Conservation (phyloP, 192 early-diverging fungal genomes). For the Pilaira anomala region DNA sequence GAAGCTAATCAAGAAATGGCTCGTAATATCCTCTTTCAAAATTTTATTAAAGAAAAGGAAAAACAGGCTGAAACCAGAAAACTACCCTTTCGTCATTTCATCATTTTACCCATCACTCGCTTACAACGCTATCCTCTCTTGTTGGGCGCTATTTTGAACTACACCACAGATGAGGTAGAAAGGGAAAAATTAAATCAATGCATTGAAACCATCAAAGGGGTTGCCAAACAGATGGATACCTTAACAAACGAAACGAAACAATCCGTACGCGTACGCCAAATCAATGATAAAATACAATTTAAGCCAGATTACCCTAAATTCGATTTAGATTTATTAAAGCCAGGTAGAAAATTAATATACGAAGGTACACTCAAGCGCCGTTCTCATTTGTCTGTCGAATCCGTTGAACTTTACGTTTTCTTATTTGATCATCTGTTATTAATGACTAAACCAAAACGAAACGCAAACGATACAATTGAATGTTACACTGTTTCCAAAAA, state of each 20-base stretch:
- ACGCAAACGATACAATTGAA: conserved; percentile 20
- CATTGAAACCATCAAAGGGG: background rate
- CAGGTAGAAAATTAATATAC: conserved; percentile 66
- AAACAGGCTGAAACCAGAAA: conserved; percentile 28
- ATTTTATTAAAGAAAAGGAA: conserved; percentile 73
- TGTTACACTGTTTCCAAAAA: conserved; percentile 59
- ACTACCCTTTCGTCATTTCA: conserved; percentile 33
- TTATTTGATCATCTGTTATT: conserved; percentile 86
- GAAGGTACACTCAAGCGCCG: conserved; percentile 69
- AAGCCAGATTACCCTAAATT: background rate
- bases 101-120: conserved; percentile 79
- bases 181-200: conserved; percentile 47
- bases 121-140: conserved; percentile 84
- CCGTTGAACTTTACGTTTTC: conserved; percentile 70
- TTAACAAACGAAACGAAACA: background rate
- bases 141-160: conserved; percentile 74
- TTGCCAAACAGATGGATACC: conserved; percentile 24
- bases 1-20: conserved; percentile 64
- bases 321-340: conserved; percentile 63
- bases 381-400: conserved; percentile 37
- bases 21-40: conserved; percentile 61
- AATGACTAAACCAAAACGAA: conserved; percentile 63
- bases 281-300: conserved; percentile 19
- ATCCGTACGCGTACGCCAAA: conserved; percentile 12
- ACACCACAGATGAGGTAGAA: conserved; percentile 78